Evolutionary conservation across 352 stramenopile genomes (phyloP).

Genomic region (Phytopythium chamaehyphon): DNA sequence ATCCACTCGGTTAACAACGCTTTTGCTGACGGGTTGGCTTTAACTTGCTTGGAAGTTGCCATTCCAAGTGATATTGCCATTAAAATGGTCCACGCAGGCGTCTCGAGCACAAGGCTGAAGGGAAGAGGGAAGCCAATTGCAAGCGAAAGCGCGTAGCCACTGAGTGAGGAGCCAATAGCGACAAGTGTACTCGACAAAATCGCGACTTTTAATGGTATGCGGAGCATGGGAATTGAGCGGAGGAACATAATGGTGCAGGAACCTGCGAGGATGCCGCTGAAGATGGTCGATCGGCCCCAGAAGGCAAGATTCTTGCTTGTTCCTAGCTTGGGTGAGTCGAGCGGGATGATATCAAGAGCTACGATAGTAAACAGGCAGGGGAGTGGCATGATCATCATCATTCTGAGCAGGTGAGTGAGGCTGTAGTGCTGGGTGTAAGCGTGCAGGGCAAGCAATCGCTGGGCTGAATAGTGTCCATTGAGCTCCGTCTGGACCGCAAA

Average conservation of each 20-base stretch:
- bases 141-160: constrained; percentile 10
- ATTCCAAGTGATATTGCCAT: constrained; percentile 8
- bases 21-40: constrained; percentile 9
- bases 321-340: constrained; percentile 9
- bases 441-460: constrained; percentile 9
- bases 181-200: constrained; percentile 5
- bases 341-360: constrained; percentile 15
- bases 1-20: constrained; percentile 10
- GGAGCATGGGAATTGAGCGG: constrained; percentile 14
- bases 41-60: constrained; percentile 6
- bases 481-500: background rate
- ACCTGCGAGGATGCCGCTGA: constrained; percentile 18
- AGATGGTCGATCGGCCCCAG: constrained; percentile 9
- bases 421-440: constrained; percentile 5
- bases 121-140: constrained; percentile 29
- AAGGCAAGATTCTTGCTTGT: constrained; percentile 12
- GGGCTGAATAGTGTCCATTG: constrained; percentile 8
- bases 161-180: background rate
- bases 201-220: constrained; percentile 3
- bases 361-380: constrained; percentile 16
- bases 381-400: constrained; percentile 10
- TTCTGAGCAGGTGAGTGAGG: constrained; percentile 1
- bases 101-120: constrained; percentile 24
- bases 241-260: constrained; percentile 17
- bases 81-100: constrained; percentile 9